Evolutionary conservation across 1,139 yeast species (phyloP).

Genomic region (Debaryomycetaceae sp.): DNA sequence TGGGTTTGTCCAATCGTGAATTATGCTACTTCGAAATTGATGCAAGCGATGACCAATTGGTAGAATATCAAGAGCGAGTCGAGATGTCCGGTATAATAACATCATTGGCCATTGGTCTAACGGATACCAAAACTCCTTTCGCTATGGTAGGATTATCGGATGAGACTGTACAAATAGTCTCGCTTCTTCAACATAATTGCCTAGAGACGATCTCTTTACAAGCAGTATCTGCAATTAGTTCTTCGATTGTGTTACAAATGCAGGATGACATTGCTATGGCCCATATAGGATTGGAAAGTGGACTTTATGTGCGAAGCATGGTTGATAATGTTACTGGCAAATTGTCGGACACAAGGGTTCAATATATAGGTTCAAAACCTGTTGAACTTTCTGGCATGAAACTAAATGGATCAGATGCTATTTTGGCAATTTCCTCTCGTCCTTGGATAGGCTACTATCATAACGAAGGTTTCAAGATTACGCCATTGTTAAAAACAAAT

Average conservation of each 20-base stretch:
- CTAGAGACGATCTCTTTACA: conserved; percentile 65
- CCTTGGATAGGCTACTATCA: conserved; percentile 35
- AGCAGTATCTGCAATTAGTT: conserved; percentile 59
- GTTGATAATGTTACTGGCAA: conserved; percentile 62
- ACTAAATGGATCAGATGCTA: conserved; percentile 19
- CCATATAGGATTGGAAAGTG: conserved; percentile 81
- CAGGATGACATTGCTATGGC: conserved; percentile 23
- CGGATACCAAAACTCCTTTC: conserved; percentile 51
- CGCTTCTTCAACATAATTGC: conserved; percentile 61
- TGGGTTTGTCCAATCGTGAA: conserved; percentile 72
- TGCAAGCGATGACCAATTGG: conserved; percentile 53
- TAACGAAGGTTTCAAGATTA: conserved; percentile 29
- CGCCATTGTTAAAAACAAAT: conserved; percentile 37
- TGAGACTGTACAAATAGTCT: conserved; percentile 64
- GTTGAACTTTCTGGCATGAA: conserved; percentile 46
- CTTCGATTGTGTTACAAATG: conserved; percentile 42
- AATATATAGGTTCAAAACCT: conserved; percentile 68
- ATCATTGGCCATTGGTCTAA: conserved; percentile 50
- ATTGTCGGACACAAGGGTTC: conserved; percentile 63
- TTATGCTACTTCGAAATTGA: conserved; percentile 82
- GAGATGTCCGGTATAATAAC: conserved; percentile 53
- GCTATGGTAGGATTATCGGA: conserved; percentile 73
- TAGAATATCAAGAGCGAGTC: conserved; percentile 64
- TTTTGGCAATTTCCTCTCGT: conserved; percentile 41
- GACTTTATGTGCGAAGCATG: conserved; percentile 66